A percentile compares a stretch with the other conserved stretches of the same genome.
Conservation (phyloP, 2,329 filamentous ascomycete species). For the Cordyceps javanica region DNA sequence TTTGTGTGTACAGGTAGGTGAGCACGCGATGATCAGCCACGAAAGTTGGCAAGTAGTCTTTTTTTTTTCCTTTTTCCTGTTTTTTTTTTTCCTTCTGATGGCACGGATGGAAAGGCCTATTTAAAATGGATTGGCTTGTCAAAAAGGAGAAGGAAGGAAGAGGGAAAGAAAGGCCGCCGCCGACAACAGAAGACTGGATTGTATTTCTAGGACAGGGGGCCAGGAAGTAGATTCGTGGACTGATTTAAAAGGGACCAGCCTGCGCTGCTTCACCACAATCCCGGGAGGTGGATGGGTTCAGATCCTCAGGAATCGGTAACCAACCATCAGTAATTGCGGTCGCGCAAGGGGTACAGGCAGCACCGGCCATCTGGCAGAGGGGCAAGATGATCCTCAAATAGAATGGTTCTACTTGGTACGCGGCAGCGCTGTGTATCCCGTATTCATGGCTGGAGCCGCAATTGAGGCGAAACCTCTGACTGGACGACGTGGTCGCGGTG, state of each 20-base stretch:
- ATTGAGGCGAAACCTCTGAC: not conserved
- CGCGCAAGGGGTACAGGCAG: too few relatives aligned
- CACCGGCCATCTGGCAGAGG: not conserved
- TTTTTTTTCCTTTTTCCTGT: not conserved
- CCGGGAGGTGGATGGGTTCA: too few relatives aligned
- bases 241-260: too few relatives aligned
- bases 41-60: not conserved
- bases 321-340: too few relatives aligned
- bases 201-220: too few relatives aligned
- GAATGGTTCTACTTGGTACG: not conserved
- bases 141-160: too few relatives aligned
- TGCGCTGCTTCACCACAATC: too few relatives aligned
- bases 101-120: not conserved
- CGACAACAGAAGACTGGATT: too few relatives aligned
- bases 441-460: constrained; percentile 3
- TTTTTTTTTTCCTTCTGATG: not conserved
- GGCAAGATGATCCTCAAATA: not conserved
- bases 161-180: too few relatives aligned
- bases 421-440: not conserved
- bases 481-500: not conserved
- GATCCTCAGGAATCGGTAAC: not conserved
- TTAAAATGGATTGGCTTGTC: not conserved
- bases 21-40: constrained; percentile 8
- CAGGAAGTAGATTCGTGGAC: too few relatives aligned
- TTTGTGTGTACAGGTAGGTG: not conserved